A percentile compares a stretch with the other conserved stretches of the same genome.
These are phyloP conservation scores for Gelatoporia subvermispora DNA, from an alignment of 768 basidiomycete genomes.

Conservation along the genomic window DNA sequence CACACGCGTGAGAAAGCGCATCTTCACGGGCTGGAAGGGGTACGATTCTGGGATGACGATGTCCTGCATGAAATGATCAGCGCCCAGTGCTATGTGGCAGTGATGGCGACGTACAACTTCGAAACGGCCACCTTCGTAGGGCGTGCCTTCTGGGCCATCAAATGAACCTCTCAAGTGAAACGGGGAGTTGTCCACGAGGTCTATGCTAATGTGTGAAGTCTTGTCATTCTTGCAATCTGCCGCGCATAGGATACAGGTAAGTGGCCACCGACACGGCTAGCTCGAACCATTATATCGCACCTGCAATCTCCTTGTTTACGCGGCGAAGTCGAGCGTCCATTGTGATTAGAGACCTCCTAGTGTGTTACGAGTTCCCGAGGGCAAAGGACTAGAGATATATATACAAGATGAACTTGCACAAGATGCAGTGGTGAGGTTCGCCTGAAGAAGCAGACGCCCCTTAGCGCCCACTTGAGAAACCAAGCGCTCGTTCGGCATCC, in stretches of 20 bases:
- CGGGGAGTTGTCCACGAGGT: constrained; percentile 82
- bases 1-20: constrained; percentile 97
- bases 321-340: constrained; percentile 89
- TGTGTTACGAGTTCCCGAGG: background rate
- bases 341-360: constrained; percentile 1
- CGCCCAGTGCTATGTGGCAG: background rate
- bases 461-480: too few relatives aligned
- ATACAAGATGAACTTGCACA: too few relatives aligned
- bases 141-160: constrained; percentile 87
- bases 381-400: background rate
- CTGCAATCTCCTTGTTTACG: constrained; percentile 92
- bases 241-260: background rate
- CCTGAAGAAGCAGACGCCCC: too few relatives aligned
- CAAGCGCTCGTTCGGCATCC: too few relatives aligned
- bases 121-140: constrained; percentile 88
- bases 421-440: too few relatives aligned
- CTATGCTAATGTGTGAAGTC: constrained; percentile 79
- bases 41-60: constrained; percentile 90
- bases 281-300: constrained; percentile 31
- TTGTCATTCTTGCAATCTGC: constrained; percentile 95
- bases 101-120: constrained; percentile 65
- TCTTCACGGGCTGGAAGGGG: constrained; percentile 92
- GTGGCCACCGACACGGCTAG: background rate
- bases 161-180: constrained; percentile 92
- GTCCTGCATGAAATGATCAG: constrained; percentile 45